Base-by-base conservation (phyloP, 768 basidiomycete genomes). In the Lentinula detonsa region DNA sequence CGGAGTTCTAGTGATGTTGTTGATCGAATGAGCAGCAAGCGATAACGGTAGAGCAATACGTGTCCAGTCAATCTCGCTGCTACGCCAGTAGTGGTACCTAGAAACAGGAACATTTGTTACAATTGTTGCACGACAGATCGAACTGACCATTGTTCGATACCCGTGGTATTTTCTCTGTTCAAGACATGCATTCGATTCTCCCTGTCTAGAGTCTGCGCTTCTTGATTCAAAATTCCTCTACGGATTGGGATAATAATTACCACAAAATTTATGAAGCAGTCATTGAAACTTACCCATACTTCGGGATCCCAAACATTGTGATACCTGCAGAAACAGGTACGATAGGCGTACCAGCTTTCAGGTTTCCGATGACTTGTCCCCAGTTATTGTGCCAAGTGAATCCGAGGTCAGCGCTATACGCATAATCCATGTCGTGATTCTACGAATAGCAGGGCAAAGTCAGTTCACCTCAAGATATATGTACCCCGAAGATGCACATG, bases 341-440 rank as follows among this genome's bases (percentile, higher is more conserved):
- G 52, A 75, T 72, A 1, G 74, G 72, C 7, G 64, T 59, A 28
- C 67, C 60, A 5, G 62, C 62, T 15, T 61, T 45, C 59, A 65
- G 50, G 42, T 73, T 67, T 13, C 71, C 72, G 35, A 74, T 71
- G 1, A 50, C 59, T 46, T 75, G 74, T 4, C 67, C 67, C 75
- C 72, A 75, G 58, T 68, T 76, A 60, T 75, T 76, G n/a, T 57
- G 58, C 73, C 74, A 76, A 4, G 73, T 73, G 42, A 48, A 59
- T 3, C 68, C 72, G 15, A 73, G 63, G 61, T 74, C 70, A 7
- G 64, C 52, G 53, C 71, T 72, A 59, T 52, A 72, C 0, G 71
- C 67, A 50, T 68, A 75, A 61, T 74, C 64, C 69, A 76, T 65
- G 61, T 76, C 75, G 61, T 75, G 75, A 43, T 76, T 76, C 75